phyloP scores from a whole-genome alignment of 2,329 filamentous ascomycete species.

The Neurospora crassa region DNA sequence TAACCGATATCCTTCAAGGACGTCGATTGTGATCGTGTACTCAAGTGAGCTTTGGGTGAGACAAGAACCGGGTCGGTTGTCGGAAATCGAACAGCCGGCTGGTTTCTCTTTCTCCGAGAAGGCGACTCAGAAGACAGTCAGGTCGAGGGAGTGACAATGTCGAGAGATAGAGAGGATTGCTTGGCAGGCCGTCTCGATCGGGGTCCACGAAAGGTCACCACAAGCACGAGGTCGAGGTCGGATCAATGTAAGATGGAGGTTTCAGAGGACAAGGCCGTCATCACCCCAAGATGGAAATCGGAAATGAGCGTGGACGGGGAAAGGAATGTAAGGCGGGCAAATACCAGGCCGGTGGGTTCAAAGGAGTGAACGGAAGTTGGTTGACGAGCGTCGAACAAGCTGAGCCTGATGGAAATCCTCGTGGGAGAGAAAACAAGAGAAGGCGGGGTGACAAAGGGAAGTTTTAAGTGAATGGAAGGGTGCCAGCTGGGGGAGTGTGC shows the following conservation, averaged over 20 bases:
- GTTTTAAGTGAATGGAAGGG: constrained; percentile 1
- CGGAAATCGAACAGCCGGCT: constrained; percentile 13
- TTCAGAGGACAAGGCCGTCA: constrained; percentile 13
- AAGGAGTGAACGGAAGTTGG: constrained; percentile 19
- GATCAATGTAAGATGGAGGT: neutral
- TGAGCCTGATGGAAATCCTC: constrained; percentile 13
- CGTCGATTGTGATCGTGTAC: constrained; percentile 14
- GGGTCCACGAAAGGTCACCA: constrained; percentile 10
- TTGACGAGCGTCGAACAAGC: constrained; percentile 6
- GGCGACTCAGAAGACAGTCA: constrained; percentile 6
- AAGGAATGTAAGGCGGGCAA: constrained; percentile 5
- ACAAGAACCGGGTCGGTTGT: constrained; percentile 10
- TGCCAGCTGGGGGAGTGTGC: neutral
- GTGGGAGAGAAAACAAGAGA: constrained; percentile 13
- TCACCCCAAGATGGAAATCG: constrained; percentile 7
- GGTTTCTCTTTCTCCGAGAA: constrained; percentile 7
- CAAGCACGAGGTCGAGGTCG: constrained; percentile 3
- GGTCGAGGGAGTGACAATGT: constrained; percentile 16
- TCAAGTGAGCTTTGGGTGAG: constrained; percentile 4
- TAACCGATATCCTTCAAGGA: constrained; percentile 21
- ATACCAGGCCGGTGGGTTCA: constrained; percentile 5
- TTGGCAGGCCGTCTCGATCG: constrained; percentile 9
- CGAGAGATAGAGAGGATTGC: constrained; percentile 6
- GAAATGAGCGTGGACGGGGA: neutral
- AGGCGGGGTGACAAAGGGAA: constrained; percentile 5